Conservation (phyloP, 1,284 basidiomycete species). For the Heterobasidion annosum region DNA sequence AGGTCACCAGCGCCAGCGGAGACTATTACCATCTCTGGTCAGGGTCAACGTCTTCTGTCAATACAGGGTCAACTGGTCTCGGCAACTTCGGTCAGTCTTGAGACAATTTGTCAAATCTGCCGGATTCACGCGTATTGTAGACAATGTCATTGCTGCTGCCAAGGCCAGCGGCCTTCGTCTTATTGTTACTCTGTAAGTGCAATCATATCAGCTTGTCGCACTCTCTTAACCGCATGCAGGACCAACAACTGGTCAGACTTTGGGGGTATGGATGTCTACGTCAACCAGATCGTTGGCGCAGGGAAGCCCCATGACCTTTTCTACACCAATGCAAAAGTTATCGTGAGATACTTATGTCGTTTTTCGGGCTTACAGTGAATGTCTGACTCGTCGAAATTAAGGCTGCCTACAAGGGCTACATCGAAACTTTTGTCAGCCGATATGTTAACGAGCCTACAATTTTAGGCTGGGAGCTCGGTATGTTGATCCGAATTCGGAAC, state of each 20-base stretch:
- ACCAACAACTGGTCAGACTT: constrained; percentile 57
- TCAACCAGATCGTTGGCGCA: constrained; percentile 24
- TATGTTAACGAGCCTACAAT: constrained; percentile 32
- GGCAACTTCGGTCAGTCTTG: constrained; percentile 35
- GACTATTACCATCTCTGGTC: constrained; percentile 48
- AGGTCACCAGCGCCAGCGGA: constrained; percentile 36
- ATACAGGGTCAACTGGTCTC: constrained; percentile 28
- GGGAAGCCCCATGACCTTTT: constrained; percentile 28
- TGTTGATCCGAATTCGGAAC: not conserved
- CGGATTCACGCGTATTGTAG: constrained; percentile 15
- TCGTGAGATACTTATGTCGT: constrained; percentile 11
- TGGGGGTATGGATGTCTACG: constrained; percentile 41
- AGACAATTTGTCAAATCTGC: not conserved
- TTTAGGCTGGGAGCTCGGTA: constrained; percentile 26
- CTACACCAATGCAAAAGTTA: constrained; percentile 29
- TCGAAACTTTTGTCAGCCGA: constrained; percentile 27
- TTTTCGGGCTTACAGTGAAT: not conserved
- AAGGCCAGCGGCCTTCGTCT: constrained; percentile 49
- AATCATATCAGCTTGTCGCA: not conserved
- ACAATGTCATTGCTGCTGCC: constrained; percentile 46
- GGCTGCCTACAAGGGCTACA: constrained; percentile 31
- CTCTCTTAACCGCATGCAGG: constrained; percentile 16
- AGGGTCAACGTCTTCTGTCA: constrained; percentile 20
- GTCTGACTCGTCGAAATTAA: constrained; percentile 1
- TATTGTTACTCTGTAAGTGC: constrained; percentile 44